Base-by-base conservation (phyloP, 1,284 basidiomycete genomes). In the Naganishia albida region DNA sequence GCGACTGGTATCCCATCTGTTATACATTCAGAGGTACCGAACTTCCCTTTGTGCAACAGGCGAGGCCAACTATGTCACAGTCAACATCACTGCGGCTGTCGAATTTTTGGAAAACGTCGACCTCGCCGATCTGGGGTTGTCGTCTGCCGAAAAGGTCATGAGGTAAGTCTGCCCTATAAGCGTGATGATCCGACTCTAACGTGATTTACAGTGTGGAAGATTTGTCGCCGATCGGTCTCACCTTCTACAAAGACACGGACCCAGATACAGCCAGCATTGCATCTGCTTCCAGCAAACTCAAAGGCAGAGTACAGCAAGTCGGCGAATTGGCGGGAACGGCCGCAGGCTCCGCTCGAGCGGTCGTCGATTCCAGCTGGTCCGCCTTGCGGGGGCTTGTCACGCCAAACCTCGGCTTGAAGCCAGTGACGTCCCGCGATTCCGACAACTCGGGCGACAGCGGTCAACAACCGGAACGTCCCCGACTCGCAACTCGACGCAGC, bases 21-120 rank as follows among this genome's bases (percentile, higher is more conserved):
- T 92, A 20, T 97, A 86, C 75, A 88, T 88, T 0, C 91, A 95
- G 70, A 85, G 94, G 23, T 97, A 91, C 79, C 82, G 92, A 28
- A 77, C 81, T 7, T 86, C 88, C 60, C 82, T 85, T 3, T 82
- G 89, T 50, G 81, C 83, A n/a, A 80, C 87, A 3, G 92, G 92
- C 0, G 92, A 96, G 73, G 89, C 91, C 70, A 87, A 86, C 62
- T 97, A 94, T 75, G 96, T 93, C 69, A 83, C 95, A 34, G 90
- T 96, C 75, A 97, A 96, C 77, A 82, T 95, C 38, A 87, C 94
- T 80, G 94, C 94, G 7, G 93, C 93, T 1, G 90, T 91, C 2
- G 92, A 95, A 73, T 97, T 96, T 75, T 80, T 97, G 46, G 91
- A 94, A 79, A 90, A 92, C 72, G 91, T 96, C 26, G 91, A 94